Percentiles rank a stretch among this genome's conserved stretches.
Conservation (phyloP, 2,329 filamentous ascomycete species). For the Rachicladosporium sp. region DNA sequence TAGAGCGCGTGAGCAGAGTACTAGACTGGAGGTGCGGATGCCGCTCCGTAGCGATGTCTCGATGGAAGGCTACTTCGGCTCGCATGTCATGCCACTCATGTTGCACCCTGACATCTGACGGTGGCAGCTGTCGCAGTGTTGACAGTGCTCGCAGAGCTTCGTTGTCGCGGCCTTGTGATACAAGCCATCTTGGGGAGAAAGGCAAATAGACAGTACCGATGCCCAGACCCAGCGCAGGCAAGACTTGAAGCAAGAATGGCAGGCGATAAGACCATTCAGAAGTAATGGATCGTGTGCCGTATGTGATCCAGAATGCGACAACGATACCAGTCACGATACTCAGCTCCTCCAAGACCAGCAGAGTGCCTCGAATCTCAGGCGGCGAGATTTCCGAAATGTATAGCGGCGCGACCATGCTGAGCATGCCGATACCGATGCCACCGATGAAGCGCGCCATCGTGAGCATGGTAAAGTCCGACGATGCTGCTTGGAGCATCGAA, state of each 20-base stretch:
- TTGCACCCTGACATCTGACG: slow-evolving; percentile 37
- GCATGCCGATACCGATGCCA: slow-evolving; percentile 22
- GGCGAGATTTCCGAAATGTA: slow-evolving; percentile 25
- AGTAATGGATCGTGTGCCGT: slow-evolving; percentile 38
- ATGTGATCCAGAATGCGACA: slow-evolving; percentile 43
- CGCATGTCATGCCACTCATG: slow-evolving; percentile 42
- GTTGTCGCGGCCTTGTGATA: slow-evolving; percentile 18
- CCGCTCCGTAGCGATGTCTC: slow-evolving; percentile 28
- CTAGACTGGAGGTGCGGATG: slow-evolving; percentile 21
- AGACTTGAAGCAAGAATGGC: slow-evolving; percentile 37
- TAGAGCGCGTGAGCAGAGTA: slow-evolving; percentile 19
- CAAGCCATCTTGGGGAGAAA: slow-evolving; percentile 25
- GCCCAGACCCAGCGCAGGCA: slow-evolving; percentile 21
- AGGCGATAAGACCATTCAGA: slow-evolving; percentile 37
- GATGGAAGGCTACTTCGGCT: slow-evolving; percentile 42
- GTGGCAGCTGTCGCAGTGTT: slow-evolving; percentile 28
- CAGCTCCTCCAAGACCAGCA: slow-evolving; percentile 38
- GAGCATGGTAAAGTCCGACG: slow-evolving; percentile 19
- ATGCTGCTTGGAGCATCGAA: slow-evolving; percentile 27
- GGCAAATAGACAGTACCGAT: slow-evolving; percentile 23
- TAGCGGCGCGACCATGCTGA: slow-evolving; percentile 28
- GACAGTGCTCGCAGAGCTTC: slow-evolving; percentile 19
- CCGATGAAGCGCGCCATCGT: slow-evolving; percentile 21
- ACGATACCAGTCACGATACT: slow-evolving; percentile 37
- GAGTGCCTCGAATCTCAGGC: slow-evolving; percentile 27